Base-by-base conservation (phyloP, 2,329 filamentous ascomycete genomes). In the Dactylellina drechsleri region DNA sequence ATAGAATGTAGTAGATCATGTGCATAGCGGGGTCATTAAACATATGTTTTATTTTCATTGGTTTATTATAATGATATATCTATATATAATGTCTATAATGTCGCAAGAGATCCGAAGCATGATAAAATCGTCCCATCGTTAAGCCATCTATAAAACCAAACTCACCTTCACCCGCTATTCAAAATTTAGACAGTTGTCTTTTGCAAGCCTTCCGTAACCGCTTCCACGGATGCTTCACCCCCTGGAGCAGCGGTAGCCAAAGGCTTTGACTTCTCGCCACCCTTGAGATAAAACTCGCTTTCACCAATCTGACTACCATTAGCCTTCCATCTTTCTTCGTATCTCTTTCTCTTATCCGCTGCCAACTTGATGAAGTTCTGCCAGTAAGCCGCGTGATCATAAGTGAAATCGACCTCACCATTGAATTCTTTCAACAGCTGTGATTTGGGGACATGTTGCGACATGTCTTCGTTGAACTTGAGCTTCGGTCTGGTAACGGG, bases 391-490 rank as follows among this genome's bases (percentile, higher is more conserved):
- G 86, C 83, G 83, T 99, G 95, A 80, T 97, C 91, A 82, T 99
- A 99, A 79, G 92, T 90, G 81, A 99, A 98, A 73, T 93, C 87
- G 76, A 96, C 87, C 58, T 92, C 87, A 70, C 95, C 94, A 56
- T 90, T 89, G 79, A 91, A 89, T 68, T 89, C 86, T 79, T 89
- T 90, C 89, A 92, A 91, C 62, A 99, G 87, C 81, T 98, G 94
- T 79, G 90, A 86, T 6, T 89, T 83, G 4, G 93, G 93, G 18
- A 99, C 90, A 81, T 93, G 92, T 78, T 91, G 85, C 78, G 86
- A 86, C 84, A 97, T 89, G 81, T 96, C 91, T 82, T 97, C 93
- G 85, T 98, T 97, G 86, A 97, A 97, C 84, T 95, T 96, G 84
- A 99, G 89, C 85, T 99, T 99, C 80, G 95, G 89, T 71, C 91